phyloP scores from a whole-genome alignment of 441 rosid species.

The Populus hybrid region DNA sequence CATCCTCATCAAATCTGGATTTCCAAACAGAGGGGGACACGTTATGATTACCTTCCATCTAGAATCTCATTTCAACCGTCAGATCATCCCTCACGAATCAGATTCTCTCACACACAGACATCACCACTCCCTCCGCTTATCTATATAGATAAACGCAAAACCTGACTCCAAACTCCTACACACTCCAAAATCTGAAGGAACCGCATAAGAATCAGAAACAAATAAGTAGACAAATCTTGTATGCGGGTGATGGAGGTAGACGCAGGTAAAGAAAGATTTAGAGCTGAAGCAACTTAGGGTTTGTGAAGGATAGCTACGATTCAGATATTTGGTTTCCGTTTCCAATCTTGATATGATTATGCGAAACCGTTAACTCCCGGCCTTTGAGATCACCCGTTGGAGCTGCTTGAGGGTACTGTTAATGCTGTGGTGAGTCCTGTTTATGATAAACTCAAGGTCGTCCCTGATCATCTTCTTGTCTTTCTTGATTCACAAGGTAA shows the following conservation, averaged over 20 bases:
- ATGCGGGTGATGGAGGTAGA: slow-evolving; percentile 41
- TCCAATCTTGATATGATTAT: slow-evolving; percentile 58
- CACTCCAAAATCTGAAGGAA: neutral
- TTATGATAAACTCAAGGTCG: slow-evolving; percentile 46
- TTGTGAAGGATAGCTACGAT: slow-evolving; percentile 60
- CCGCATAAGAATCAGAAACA: neutral
- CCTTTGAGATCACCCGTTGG: slow-evolving; percentile 66
- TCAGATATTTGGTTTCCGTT: slow-evolving; percentile 40
- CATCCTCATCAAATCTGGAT: neutral
- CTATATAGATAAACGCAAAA: too few species aligned
- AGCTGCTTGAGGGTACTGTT: slow-evolving; percentile 64
- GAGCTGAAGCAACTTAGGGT: slow-evolving; percentile 64
- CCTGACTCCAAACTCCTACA: neutral
- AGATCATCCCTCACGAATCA: slow-evolving; percentile 30
- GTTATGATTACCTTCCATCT: neutral
- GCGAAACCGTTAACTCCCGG: slow-evolving; percentile 77
- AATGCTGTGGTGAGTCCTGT: slow-evolving; percentile 63
- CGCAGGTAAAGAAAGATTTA: too few species aligned
- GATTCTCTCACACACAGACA: slow-evolving; percentile 11
- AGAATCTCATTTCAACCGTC: slow-evolving; percentile 33
- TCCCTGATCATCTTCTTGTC: slow-evolving; percentile 62
- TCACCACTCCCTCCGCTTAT: too few species aligned
- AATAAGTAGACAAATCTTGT: slow-evolving; percentile 8
- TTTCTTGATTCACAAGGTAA: slow-evolving; percentile 76
- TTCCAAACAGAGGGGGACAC: slow-evolving; percentile 2